Percentiles rank a stretch among this genome's conserved stretches.
Evolutionary conservation across 345 rosid species (phyloP).

Genomic region (Salix viminalis): DNA sequence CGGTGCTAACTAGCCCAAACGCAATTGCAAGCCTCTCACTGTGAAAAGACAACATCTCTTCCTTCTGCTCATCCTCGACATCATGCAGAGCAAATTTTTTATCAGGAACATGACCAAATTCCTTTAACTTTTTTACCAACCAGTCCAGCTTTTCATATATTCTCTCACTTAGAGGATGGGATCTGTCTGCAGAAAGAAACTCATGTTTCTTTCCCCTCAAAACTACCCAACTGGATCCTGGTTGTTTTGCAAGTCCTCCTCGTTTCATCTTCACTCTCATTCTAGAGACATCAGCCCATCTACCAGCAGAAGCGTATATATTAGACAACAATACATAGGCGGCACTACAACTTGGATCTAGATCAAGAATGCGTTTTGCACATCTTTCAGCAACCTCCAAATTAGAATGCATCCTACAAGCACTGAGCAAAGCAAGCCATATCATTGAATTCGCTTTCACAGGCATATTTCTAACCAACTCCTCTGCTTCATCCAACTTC

Average conservation of each 20-base stretch:
- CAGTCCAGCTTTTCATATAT: constrained; percentile 50
- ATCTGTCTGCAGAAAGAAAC: constrained; percentile 57
- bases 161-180: constrained; percentile 36
- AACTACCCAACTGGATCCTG: constrained; percentile 60
- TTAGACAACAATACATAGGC: constrained; percentile 60
- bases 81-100: constrained; percentile 54
- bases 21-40: constrained; percentile 68
- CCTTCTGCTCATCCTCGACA: constrained; percentile 67
- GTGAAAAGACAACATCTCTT: constrained; percentile 55
- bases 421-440: constrained; percentile 75
- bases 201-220: constrained; percentile 46
- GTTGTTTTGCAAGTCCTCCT: constrained; percentile 46
- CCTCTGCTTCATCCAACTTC: constrained; percentile 59
- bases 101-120: constrained; percentile 56
- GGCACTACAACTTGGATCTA: constrained; percentile 56
- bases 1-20: constrained; percentile 44
- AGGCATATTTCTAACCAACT: constrained; percentile 44
- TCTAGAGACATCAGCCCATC: constrained; percentile 56
- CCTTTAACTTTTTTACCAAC: constrained; percentile 56
- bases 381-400: constrained; percentile 60
- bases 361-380: constrained; percentile 37
- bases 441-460: constrained; percentile 46
- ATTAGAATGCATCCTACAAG: constrained; percentile 56
- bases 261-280: constrained; percentile 58
- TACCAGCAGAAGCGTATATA: constrained; percentile 57